These are phyloP conservation scores for Zoysia pacifica DNA, from an alignment of 176 grass and related monocot species.

Conservation along the genomic window DNA sequence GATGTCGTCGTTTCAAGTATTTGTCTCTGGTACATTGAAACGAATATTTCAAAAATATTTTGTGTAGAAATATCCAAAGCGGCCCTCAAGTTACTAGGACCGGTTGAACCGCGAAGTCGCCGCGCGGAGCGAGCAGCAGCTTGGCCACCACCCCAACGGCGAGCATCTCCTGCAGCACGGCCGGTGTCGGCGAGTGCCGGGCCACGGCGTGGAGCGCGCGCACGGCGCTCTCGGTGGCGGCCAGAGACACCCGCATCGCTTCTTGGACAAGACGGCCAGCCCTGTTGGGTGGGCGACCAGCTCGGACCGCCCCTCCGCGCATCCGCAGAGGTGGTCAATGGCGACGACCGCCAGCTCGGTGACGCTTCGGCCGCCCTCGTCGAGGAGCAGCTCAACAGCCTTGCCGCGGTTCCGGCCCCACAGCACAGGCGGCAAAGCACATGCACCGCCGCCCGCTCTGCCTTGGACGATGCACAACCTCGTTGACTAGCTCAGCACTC, in stretches of 20 bases:
- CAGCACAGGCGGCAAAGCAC: conserved; percentile 45
- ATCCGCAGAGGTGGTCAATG: conserved; percentile 71
- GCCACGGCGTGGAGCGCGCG: conserved; percentile 59
- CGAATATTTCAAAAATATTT: too few species aligned
- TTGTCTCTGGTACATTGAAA: too few species aligned
- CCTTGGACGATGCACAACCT: conserved; percentile 58
- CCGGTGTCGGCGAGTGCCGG: conserved; percentile 44
- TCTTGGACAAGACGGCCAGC: conserved; percentile 73
- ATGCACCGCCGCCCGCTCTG: conserved; percentile 61
- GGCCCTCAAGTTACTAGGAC: too few species aligned
- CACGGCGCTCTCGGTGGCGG: conserved; percentile 56
- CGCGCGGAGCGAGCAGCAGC: conserved; percentile 61
- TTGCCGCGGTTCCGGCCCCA: conserved; percentile 64
- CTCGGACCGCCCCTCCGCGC: conserved; percentile 72
- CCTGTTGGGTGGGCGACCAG: conserved; percentile 66
- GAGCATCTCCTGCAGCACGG: conserved; percentile 78
- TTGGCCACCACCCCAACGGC: conserved; percentile 67
- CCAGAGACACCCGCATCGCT: conserved; percentile 55
- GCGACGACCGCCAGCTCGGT: conserved; percentile 58
- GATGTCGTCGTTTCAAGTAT: too few species aligned
- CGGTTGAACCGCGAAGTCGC: conserved; percentile 16
- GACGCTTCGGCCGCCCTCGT: conserved; percentile 25
- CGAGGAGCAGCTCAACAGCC: conserved; percentile 73
- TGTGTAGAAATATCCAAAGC: too few species aligned
- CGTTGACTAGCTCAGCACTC: conserved; percentile 41